A percentile compares a stretch with the other conserved stretches of the same genome.
Conservation (phyloP, 2,329 filamentous ascomycete genomes). For the Nectriaceae sp. region DNA sequence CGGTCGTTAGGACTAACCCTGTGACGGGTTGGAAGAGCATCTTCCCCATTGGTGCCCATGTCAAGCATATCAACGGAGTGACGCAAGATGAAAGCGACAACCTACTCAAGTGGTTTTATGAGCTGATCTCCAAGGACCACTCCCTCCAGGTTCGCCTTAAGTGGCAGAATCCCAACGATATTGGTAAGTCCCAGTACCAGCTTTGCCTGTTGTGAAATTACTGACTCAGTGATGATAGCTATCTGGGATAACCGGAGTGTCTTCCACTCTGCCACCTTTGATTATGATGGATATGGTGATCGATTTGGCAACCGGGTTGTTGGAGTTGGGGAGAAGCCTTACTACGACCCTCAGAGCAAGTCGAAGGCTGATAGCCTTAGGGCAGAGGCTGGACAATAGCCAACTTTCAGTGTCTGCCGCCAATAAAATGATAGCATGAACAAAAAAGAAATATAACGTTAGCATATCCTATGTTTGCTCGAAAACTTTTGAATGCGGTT, state of each 20-base stretch:
- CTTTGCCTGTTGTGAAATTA: neutral
- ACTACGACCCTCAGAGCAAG: conserved; percentile 48
- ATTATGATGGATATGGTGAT: conserved; percentile 50
- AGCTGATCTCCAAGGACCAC: conserved; percentile 55
- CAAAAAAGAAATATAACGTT: neutral
- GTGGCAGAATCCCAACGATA: conserved; percentile 48
- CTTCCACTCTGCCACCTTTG: conserved; percentile 56
- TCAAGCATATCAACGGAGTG: conserved; percentile 52
- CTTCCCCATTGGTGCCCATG: conserved; percentile 54
- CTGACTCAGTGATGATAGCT: conserved; percentile 32
- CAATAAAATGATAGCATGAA: neutral
- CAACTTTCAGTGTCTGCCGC: neutral
- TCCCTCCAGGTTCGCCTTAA: conserved; percentile 53
- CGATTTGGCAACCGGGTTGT: conserved; percentile 52
- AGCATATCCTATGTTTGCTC: neutral
- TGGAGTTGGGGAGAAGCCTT: conserved; percentile 55
- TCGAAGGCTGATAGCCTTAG: conserved; percentile 8
- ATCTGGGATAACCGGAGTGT: conserved; percentile 62
- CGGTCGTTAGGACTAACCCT: conserved; percentile 58
- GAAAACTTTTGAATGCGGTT: neutral
- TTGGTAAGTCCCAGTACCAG: conserved; percentile 22
- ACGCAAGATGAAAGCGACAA: conserved; percentile 47
- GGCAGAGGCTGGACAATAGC: neutral
- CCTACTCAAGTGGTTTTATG: conserved; percentile 54
- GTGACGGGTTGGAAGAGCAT: conserved; percentile 60